These are phyloP conservation scores for Yamadazyma jaroonii DNA, from an alignment of 1,139 yeast genomes.

Conservation along the genomic window DNA sequence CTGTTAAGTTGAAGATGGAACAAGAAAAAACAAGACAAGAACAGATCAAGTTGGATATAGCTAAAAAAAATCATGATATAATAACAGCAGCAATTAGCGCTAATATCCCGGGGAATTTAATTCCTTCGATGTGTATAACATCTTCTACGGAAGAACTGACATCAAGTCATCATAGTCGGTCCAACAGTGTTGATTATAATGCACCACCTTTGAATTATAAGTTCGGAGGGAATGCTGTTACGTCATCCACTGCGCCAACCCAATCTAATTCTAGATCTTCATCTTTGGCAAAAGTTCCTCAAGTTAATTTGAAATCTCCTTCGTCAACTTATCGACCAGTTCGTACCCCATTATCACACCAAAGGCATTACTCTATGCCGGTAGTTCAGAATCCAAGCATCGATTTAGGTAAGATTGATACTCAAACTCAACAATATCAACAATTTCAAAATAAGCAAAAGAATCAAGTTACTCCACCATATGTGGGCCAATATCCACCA, in stretches of 20 bases:
- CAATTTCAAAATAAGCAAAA: slow-evolving; percentile 1
- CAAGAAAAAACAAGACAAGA: slow-evolving; percentile 87
- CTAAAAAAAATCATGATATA: slow-evolving; percentile 59
- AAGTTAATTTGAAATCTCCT: slow-evolving; percentile 49
- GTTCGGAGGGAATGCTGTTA: slow-evolving; percentile 10
- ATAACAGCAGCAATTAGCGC: slow-evolving; percentile 60
- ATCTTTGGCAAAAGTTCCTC: slow-evolving; percentile 73
- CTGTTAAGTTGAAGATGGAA: slow-evolving; percentile 64
- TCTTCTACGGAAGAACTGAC: not conserved
- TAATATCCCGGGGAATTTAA: slow-evolving; percentile 63
- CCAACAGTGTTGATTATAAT: slow-evolving; percentile 13
- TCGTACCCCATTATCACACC: slow-evolving; percentile 24
- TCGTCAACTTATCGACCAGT: slow-evolving; percentile 27
- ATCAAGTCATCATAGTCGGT: slow-evolving; percentile 11
- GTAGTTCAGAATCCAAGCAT: slow-evolving; percentile 17
- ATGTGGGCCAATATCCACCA: not conserved
- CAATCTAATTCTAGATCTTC: slow-evolving; percentile 18
- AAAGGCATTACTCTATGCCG: slow-evolving; percentile 46
- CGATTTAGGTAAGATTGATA: slow-evolving; percentile 15
- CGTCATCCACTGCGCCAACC: slow-evolving; percentile 6
- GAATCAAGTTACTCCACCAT: slow-evolving; percentile 3
- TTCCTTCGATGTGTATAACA: slow-evolving; percentile 59
- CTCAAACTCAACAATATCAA: slow-evolving; percentile 9
- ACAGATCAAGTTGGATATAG: slow-evolving; percentile 63
- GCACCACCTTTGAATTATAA: slow-evolving; percentile 13